Evolutionary conservation across 192 early-diverging fungal species (phyloP), one percentile per base, ranked within the genome.

Genomic region (Linnemannia exigua): DNA sequence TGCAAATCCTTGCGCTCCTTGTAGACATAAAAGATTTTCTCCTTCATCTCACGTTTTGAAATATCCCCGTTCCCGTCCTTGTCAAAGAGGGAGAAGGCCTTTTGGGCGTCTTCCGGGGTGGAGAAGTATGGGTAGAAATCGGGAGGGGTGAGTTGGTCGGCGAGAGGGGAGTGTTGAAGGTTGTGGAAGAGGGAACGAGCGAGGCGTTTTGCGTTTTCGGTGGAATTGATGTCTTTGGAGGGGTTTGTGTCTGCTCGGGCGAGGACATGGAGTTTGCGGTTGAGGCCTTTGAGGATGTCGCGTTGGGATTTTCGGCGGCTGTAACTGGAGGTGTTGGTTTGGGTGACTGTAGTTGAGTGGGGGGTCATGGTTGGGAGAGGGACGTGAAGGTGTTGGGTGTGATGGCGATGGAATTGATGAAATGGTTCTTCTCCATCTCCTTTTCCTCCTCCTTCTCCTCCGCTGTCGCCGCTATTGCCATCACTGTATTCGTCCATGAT

Each of bases 41-140:
- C 92, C 48, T 94, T 95, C 82, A 98, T 91, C 86, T 98, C 97
- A 41, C 89, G 89, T 71, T 93, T 92, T 79, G 93, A 95, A 63
- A 98, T 92, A 70, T 96, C 95, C 38, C 96, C 96, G 84, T 96
- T 97, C 31, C 91, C 91, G 86, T 98, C 96, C 83, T 92, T 93
- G 89, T 98, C 97, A 81, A 98, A 96, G 33, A 97, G 79, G 46
- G 81, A 79, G 84, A 98, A 98, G 19, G 97, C 97, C 72, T 91
- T 90, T 20, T 89, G 87, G 17, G 97, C 96, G 9, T 95, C 94
- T 48, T 93, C 89, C 36, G 93, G 87, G 67, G 89, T 94, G 9
- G 90, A 79, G 79, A 98, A 98, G 74, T 92, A 96, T 22, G 92
- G 92, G 76, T 91, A 90, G 66, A 97, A 93, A 87, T 96, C 94